Evolutionary conservation across 495 filamentous ascomycete genomes (phyloP), one percentile per base, ranked within the genome.

Genomic region (Penicillium turbatum): DNA sequence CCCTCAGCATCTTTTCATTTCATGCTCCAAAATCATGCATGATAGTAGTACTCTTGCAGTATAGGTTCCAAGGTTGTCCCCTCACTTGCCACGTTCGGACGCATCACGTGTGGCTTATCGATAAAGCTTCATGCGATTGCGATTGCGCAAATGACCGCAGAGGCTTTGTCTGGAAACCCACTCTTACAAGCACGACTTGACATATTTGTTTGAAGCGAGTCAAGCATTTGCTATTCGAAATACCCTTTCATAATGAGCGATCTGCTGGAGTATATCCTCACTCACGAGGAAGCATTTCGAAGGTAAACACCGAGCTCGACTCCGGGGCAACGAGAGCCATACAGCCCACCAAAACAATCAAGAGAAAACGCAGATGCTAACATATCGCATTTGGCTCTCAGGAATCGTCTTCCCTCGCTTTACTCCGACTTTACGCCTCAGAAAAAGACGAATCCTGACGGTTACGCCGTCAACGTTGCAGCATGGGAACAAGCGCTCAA

Each of bases 361-460:
- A 32, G 34, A 19, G 38, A 46, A 42, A 24, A 24, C 21, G 35
- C 9, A 45, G 47, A n/a, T 11, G 35, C 26, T 49, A 11, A 29
- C 11, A 24, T 8, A 9, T n/a, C 27, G 0, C 17, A 36, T 31
- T 5, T 11, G 16, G 6, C 12, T 17, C 30, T n/a, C 27, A 93
- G 87, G 71, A 82, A 85, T 55, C 90, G 93, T 36, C 83, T 97
- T 5, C 86, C 90, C 6, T 92, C 92, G 12, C 83, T 98, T 46
- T 98, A 96, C 73, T 96, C 92, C 51, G 95, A 97, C 68, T 97
- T 98, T 70, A 74, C 82, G 4, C 66, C 79, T 32, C 90, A 92
- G 56, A 81, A 80, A 54, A 83, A 82, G 48, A 86, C 86, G 30
- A 98, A 98, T 65, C 91, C 92, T 1, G 90, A 95, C 61, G 92